phyloP scores from a whole-genome alignment of 2,329 filamentous ascomycete species.

The Bipolaris oryzae region DNA sequence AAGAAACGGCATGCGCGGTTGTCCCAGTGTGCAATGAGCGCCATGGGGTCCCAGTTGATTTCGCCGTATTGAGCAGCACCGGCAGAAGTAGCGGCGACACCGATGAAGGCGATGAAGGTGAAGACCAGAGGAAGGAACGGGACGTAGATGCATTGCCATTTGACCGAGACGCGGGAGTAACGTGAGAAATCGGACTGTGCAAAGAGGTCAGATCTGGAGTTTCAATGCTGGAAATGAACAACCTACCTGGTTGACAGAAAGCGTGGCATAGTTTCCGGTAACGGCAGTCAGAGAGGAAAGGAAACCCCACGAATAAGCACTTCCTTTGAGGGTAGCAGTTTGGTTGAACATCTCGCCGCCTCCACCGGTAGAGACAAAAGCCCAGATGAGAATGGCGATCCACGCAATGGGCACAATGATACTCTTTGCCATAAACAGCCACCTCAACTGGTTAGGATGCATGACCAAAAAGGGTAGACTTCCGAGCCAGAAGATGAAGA shows the following conservation, averaged over 20 bases:
- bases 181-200: conserved; percentile 63
- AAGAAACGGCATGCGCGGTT: conserved; percentile 51
- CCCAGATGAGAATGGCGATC: conserved; percentile 68
- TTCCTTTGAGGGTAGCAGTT: conserved; percentile 54
- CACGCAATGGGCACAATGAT: conserved; percentile 63
- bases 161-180: conserved; percentile 56
- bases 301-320: conserved; percentile 61
- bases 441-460: conserved; percentile 60
- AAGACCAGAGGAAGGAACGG: conserved; percentile 60
- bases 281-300: conserved; percentile 57
- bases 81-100: conserved; percentile 65
- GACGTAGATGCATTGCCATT: conserved; percentile 59
- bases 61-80: conserved; percentile 59
- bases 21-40: conserved; percentile 47
- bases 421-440: conserved; percentile 57
- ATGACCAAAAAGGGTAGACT: conserved; percentile 63
- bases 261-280: conserved; percentile 58
- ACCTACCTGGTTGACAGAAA: conserved; percentile 57
- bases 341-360: conserved; percentile 57
- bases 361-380: conserved; percentile 61
- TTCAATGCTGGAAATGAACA: not conserved
- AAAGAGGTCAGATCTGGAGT: conserved; percentile 19
- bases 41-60: conserved; percentile 53
- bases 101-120: conserved; percentile 61
- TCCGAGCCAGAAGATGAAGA: conserved; percentile 64